These are phyloP conservation scores for Alnus rubra DNA, from an alignment of 306 rosid genomes.

Conservation along the genomic window DNA sequence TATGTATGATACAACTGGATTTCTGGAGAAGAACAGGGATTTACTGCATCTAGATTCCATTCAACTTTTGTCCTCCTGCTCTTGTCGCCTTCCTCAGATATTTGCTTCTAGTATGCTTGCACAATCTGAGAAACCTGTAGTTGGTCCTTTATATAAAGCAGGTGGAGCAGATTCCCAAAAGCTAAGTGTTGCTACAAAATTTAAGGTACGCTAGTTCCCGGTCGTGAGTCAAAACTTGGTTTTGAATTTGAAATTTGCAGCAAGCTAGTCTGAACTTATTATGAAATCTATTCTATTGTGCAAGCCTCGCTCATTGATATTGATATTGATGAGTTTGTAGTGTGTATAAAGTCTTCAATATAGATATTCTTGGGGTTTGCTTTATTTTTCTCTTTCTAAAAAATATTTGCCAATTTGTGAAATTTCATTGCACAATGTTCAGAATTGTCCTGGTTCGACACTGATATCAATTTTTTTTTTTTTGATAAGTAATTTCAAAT, in stretches of 20 bases:
- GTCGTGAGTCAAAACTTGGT: not conserved
- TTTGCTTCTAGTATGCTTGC: slow-evolving; percentile 87
- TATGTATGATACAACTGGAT: slow-evolving; percentile 86
- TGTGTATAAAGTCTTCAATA: not conserved
- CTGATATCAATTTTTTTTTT: not conserved
- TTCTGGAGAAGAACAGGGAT: slow-evolving; percentile 98
- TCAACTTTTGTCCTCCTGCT: slow-evolving; percentile 91
- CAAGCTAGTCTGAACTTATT: not conserved
- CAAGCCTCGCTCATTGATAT: not conserved
- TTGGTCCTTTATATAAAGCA: slow-evolving; percentile 78
- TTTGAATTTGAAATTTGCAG: not conserved
- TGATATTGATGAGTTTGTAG: not conserved
- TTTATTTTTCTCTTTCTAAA: no score
- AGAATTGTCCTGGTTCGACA: not conserved
- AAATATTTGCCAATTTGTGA: not conserved
- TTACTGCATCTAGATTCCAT: slow-evolving; percentile 89
- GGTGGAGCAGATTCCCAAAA: slow-evolving; percentile 99
- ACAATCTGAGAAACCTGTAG: slow-evolving; percentile 82
- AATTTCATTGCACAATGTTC: not conserved
- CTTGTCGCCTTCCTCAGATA: slow-evolving; percentile 80
- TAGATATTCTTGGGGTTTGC: not conserved
- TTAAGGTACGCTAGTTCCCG: slow-evolving; percentile 60
- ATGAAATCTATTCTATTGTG: not conserved
- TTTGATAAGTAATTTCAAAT: no score
- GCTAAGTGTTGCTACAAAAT: slow-evolving; percentile 94